A percentile compares a stretch with the other conserved stretches of the same genome.
Evolutionary conservation across 305 asterid genomes (phyloP).

Genomic region (Rubia tinctorum): DNA sequence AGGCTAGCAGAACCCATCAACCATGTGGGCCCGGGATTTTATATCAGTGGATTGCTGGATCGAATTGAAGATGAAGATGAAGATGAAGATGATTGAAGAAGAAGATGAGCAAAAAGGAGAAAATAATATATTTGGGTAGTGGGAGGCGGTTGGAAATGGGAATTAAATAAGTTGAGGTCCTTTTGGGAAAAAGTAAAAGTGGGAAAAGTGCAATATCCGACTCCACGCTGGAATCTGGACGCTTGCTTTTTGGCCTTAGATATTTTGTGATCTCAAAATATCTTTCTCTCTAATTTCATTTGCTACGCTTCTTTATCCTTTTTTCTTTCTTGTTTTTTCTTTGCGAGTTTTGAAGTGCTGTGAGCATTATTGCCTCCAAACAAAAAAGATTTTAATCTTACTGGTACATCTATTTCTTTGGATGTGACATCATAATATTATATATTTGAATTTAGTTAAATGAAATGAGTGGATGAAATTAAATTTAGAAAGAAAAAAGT

Average conservation of each 20-base stretch:
- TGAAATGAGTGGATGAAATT: too few relatives aligned
- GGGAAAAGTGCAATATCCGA: constrained; percentile 33
- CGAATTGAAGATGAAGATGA: neutral
- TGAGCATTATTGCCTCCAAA: neutral
- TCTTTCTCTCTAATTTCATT: constrained; percentile 15
- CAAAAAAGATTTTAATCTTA: too few relatives aligned
- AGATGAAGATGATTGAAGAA: neutral
- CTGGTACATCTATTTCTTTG: too few relatives aligned
- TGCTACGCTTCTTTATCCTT: neutral
- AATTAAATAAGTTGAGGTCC: constrained; percentile 6
- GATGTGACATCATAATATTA: too few relatives aligned
- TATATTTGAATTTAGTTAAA: too few relatives aligned
- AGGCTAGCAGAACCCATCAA: neutral
- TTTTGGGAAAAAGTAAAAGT: neutral
- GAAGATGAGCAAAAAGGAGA: neutral
- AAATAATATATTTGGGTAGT: constrained; percentile 21
- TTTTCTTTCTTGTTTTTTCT: neutral
- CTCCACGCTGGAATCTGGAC: constrained; percentile 26
- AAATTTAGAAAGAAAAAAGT: too few relatives aligned
- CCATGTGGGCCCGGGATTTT: neutral
- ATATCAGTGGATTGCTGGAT: neutral
- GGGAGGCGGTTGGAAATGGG: constrained; percentile 17
- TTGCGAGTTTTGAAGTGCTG: neutral
- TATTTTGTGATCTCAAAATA: constrained; percentile 26
- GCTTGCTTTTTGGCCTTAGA: constrained; percentile 28